These are phyloP conservation scores for Lactuca saligna DNA, from an alignment of 129 eudicot genomes.

Conservation along the genomic window DNA sequence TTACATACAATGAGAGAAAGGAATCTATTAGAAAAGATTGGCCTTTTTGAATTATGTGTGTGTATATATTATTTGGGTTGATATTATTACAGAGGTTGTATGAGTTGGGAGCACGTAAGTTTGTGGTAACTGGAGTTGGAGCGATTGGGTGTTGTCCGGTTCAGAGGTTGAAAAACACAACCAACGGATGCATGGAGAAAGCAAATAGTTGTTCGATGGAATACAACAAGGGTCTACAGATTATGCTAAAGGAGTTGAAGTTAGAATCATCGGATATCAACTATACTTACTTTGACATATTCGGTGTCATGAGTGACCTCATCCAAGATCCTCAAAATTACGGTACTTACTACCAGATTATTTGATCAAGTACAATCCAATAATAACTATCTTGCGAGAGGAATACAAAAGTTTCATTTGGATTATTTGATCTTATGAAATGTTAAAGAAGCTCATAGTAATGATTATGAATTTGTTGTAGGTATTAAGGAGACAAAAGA, in stretches of 20 bases:
- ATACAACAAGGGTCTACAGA: constrained; percentile 45
- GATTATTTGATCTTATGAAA: neutral
- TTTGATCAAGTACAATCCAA: no score
- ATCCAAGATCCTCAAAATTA: constrained; percentile 52
- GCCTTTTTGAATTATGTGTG: neutral
- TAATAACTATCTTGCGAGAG: neutral
- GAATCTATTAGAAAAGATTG: neutral
- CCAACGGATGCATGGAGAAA: constrained; percentile 43
- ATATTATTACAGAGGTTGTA: constrained; percentile 37
- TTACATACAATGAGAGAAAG: neutral
- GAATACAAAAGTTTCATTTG: neutral
- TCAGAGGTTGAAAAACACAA: constrained; percentile 41
- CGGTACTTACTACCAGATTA: constrained; percentile 35
- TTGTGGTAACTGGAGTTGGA: constrained; percentile 42
- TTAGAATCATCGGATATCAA: constrained; percentile 42
- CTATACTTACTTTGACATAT: constrained; percentile 59
- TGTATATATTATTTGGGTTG: neutral
- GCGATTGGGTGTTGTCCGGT: constrained; percentile 62
- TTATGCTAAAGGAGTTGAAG: constrained; percentile 31
- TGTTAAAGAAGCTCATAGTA: neutral
- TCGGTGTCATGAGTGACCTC: constrained; percentile 38
- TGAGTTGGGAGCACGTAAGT: constrained; percentile 63
- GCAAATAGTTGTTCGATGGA: constrained; percentile 54
- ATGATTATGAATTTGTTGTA: constrained; percentile 15
- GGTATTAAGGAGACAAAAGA: constrained; percentile 61